These are phyloP conservation scores for Polytrichum formosum DNA, from an alignment of 225 moss, liverwort and hornwort genomes.

Conservation along the genomic window DNA sequence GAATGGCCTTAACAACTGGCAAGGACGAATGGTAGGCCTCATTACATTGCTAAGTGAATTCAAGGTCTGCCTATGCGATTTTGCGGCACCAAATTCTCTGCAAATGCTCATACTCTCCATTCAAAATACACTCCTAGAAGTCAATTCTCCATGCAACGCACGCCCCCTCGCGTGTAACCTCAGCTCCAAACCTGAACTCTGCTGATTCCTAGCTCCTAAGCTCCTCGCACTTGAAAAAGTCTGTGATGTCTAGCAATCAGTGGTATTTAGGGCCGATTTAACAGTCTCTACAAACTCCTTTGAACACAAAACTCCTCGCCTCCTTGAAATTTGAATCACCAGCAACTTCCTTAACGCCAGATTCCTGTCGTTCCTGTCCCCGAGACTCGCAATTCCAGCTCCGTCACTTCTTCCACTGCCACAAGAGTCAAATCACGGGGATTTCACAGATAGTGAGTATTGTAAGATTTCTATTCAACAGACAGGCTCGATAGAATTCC, in stretches of 20 bases:
- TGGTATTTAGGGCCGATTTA: too few relatives aligned
- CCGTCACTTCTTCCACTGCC: background rate
- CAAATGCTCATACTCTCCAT: conserved; percentile 44
- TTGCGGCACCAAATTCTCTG: conserved; percentile 24
- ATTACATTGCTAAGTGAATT: conserved; percentile 26
- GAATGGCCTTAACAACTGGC: conserved; percentile 12
- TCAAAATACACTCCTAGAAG: conserved; percentile 5
- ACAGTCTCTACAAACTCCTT: too few relatives aligned
- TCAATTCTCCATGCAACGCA: conserved; percentile 6
- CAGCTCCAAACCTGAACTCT: background rate
- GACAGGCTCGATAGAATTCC: too few relatives aligned
- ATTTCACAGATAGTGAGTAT: too few relatives aligned
- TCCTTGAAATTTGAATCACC: background rate
- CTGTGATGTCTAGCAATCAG: background rate
- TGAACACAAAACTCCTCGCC: too few relatives aligned
- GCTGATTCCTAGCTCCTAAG: background rate
- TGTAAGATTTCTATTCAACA: too few relatives aligned
- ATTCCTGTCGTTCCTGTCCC: background rate
- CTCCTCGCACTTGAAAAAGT: background rate
- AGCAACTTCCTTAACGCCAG: background rate
- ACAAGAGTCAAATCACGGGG: background rate
- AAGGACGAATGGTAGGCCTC: conserved; percentile 6
- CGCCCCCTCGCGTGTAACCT: background rate
- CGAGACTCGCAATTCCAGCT: background rate
- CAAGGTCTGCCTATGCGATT: conserved; percentile 10